These are phyloP conservation scores for Pythium volutum DNA, from an alignment of 352 stramenopile species.

Conservation along the genomic window DNA sequence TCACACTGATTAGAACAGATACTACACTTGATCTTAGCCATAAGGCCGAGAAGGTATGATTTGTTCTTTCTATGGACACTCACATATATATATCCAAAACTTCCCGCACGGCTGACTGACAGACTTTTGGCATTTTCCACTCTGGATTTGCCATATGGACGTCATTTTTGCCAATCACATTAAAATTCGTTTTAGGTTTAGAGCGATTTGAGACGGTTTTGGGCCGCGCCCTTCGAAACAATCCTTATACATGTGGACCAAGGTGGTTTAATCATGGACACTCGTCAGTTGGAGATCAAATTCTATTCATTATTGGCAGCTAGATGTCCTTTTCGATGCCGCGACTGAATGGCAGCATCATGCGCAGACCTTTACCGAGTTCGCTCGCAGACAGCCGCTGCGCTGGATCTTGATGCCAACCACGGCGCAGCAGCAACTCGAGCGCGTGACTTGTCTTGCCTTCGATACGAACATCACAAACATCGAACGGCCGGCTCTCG, in stretches of 20 bases:
- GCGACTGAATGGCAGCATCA: background rate
- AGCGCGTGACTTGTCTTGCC: background rate
- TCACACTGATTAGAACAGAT: slow-evolving; percentile 92
- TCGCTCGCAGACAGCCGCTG: background rate
- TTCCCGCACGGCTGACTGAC: background rate
- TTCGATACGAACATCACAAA: background rate
- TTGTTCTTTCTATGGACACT: background rate
- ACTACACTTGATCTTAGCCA: slow-evolving; percentile 91
- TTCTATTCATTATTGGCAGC: background rate
- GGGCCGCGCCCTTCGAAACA: no score
- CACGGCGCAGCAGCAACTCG: background rate
- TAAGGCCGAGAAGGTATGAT: slow-evolving; percentile 77
- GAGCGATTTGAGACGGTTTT: no score
- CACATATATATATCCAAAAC: background rate
- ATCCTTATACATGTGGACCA: no score
- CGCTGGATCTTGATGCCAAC: slow-evolving; percentile 9
- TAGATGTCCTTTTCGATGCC: no score
- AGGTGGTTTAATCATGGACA: no score
- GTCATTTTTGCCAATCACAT: background rate
- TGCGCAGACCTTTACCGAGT: background rate
- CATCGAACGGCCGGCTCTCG: background rate
- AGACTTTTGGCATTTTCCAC: background rate
- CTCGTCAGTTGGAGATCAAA: no score
- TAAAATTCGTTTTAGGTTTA: no score
- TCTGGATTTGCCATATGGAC: background rate